Conservation (phyloP, 2,329 filamentous ascomycete genomes). For the Didymella segeticola region DNA sequence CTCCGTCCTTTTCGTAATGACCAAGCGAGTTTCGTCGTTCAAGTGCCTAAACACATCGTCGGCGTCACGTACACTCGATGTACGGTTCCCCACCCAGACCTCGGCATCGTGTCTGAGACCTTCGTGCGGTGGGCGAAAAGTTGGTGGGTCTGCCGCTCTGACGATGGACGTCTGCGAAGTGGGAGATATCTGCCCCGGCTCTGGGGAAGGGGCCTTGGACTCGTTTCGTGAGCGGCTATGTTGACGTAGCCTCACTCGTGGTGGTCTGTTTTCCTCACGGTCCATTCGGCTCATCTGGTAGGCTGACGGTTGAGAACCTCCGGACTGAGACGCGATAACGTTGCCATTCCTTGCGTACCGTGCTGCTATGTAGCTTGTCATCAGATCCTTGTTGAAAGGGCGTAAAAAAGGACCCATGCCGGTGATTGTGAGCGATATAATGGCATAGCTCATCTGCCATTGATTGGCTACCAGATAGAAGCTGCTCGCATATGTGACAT, state of each 20-base stretch:
- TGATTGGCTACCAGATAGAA: conserved; percentile 41
- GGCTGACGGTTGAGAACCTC: conserved; percentile 4
- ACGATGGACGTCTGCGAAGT: conserved; percentile 20
- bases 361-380: conserved; percentile 26
- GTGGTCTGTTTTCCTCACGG: not conserved
- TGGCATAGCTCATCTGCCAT: conserved; percentile 47
- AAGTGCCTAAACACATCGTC: conserved; percentile 21
- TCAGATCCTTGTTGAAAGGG: conserved; percentile 39
- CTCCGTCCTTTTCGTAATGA: conserved; percentile 42
- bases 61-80: conserved; percentile 22
- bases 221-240: not conserved
- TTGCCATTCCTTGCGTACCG: conserved; percentile 18
- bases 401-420: conserved; percentile 43
- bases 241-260: not conserved
- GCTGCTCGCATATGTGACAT: conserved; percentile 25
- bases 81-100: conserved; percentile 31
- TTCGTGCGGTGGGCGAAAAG: conserved; percentile 33
- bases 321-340: conserved; percentile 11
- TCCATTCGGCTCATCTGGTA: conserved; percentile 12
- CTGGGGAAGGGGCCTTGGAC: conserved; percentile 12
- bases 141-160: conserved; percentile 23
- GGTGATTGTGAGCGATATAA: conserved; percentile 42
- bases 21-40: conserved; percentile 26
- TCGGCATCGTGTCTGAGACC: conserved; percentile 29
- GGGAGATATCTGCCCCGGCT: conserved; percentile 11